phyloP scores from a whole-genome alignment of 768 basidiomycete genomes.

The Amanita rubescens region DNA sequence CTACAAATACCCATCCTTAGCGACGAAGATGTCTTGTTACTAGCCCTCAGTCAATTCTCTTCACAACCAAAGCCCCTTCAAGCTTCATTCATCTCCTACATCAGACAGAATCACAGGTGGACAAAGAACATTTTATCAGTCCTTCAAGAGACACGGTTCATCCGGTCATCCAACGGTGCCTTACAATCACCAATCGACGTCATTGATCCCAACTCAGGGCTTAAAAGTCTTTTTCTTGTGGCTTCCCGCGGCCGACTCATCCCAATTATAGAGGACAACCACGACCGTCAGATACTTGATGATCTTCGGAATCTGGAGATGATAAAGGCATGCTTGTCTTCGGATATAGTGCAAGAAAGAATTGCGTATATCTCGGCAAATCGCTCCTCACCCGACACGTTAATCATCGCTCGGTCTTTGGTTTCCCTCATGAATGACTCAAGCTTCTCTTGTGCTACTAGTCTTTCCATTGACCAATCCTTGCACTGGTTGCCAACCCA shows the following conservation, averaged over 20 bases:
- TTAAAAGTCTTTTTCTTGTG: constrained; percentile 10
- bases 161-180: constrained; percentile 16
- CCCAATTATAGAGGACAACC: neutral
- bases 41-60: constrained; percentile 23
- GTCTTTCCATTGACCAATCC: neutral
- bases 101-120: constrained; percentile 13
- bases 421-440: constrained; percentile 15
- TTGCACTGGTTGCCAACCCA: constrained; percentile 33
- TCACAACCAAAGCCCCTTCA: constrained; percentile 20
- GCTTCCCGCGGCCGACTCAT: neutral
- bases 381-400: constrained; percentile 3
- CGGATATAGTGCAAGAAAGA: constrained; percentile 26
- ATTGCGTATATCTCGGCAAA: constrained; percentile 24
- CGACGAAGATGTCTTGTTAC: constrained; percentile 19
- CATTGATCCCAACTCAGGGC: constrained; percentile 14
- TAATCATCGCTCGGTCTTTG: constrained; percentile 14
- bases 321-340: constrained; percentile 22
- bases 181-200: constrained; percentile 17
- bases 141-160: constrained; percentile 21
- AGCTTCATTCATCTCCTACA: constrained; percentile 19
- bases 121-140: constrained; percentile 17
- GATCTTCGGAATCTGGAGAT: constrained; percentile 19
- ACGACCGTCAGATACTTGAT: neutral
- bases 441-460: neutral
- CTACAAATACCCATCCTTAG: constrained; percentile 11